phyloP scores from a whole-genome alignment of 2,329 filamentous ascomycete genomes.

The Verticillium tricorpus region DNA sequence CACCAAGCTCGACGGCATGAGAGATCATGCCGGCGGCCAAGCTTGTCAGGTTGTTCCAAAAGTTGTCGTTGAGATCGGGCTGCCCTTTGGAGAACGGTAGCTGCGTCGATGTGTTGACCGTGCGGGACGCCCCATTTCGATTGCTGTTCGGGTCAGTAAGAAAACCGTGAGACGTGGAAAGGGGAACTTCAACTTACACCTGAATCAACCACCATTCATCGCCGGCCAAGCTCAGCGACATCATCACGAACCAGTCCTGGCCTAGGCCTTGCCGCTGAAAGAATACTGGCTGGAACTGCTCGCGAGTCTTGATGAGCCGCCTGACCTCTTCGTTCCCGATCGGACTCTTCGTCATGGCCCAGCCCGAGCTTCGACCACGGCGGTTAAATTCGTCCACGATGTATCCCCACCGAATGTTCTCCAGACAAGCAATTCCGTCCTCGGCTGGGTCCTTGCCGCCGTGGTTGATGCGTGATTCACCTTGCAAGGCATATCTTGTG shows the following conservation, averaged over 20 bases:
- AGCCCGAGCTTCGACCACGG: constrained; percentile 59
- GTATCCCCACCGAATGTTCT: constrained; percentile 57
- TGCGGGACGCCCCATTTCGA: constrained; percentile 18
- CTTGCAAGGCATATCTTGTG: constrained; percentile 47
- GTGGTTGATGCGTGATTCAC: constrained; percentile 62
- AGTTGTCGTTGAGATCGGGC: constrained; percentile 39
- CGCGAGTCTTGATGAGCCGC: constrained; percentile 56
- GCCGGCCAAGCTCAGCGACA: constrained; percentile 65
- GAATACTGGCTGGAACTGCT: constrained; percentile 61
- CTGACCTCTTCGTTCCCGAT: constrained; percentile 52
- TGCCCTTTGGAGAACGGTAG: constrained; percentile 39
- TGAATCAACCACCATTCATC: constrained; percentile 77
- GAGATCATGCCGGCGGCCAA: constrained; percentile 48
- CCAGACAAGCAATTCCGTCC: constrained; percentile 54
- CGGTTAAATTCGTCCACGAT: constrained; percentile 58
- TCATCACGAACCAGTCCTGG: constrained; percentile 65
- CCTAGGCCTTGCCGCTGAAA: constrained; percentile 71
- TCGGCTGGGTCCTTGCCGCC: constrained; percentile 48
- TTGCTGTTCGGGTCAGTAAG: constrained; percentile 17
- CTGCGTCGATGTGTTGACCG: constrained; percentile 14
- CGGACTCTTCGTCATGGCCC: constrained; percentile 48
- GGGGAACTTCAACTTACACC: constrained; percentile 38
- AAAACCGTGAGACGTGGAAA: background rate
- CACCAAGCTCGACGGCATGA: constrained; percentile 44
- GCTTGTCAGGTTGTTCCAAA: constrained; percentile 48